Base-by-base conservation (phyloP, 495 filamentous ascomycete species). In the Penicillium simplicissimum region DNA sequence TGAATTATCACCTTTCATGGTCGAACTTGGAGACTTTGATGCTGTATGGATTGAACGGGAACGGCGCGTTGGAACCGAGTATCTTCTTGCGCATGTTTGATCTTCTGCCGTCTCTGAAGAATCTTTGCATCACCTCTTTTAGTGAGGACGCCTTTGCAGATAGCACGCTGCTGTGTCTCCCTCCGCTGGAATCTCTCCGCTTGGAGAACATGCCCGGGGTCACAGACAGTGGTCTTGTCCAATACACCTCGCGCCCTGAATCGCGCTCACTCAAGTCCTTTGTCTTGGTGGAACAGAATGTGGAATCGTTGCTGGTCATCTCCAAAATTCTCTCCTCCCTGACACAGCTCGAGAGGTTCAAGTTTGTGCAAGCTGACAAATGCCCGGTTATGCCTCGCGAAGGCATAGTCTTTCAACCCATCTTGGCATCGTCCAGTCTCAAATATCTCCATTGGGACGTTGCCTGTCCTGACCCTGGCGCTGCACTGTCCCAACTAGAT, bases 381-480 rank as follows among this genome's bases (percentile, higher is more conserved):
- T 82, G 83, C 3, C 89, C 88, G 1, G 77, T 78, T 4, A 77
- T 92, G 59, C 81, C 87, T 0, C 66, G 73, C 4, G 87, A 86
- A 51, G 68, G 75, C 25, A 84, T 88, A 52, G 80, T 90, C 38
- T 87, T 87, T 74, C 80, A 83, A 42, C 89, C 88, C 0, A 85
- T 91, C 58, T 78, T 96, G 7, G 88, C 88, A 2, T 93, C 88
- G 0, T 70, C 74, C 1, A 85, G 81, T 19, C 81, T 96, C 0
- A 76, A 85, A 58, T 85, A 84, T 55, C 76, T 95, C 14, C 91
- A 95, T 74, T 95, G 93, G 93, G 91, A 96, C 66, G 84, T 93
- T 28, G 84, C 88, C 1, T 75, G 76, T 49, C 79, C 79, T 14
- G 72, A 80, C 28, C 70, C 77, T 21, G 71, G 66, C 51, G 74